Conservation (phyloP, 2,329 filamentous ascomycete species). For the Endocalyx cinctus region DNA sequence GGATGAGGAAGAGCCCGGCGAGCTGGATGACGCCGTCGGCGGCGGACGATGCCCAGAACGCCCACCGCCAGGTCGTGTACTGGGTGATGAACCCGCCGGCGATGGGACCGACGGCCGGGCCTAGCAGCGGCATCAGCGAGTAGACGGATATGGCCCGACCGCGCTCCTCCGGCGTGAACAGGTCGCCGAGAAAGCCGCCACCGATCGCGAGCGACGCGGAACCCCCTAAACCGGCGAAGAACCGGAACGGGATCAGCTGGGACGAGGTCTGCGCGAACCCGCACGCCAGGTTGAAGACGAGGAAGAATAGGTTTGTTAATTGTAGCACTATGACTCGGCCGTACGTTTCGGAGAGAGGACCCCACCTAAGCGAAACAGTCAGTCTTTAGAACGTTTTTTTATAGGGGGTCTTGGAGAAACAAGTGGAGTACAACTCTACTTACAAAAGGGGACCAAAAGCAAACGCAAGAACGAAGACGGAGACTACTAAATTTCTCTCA, state of each 20-base stretch:
- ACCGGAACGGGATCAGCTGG: conserved; percentile 54
- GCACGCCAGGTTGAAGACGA: conserved; percentile 56
- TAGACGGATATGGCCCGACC: conserved; percentile 61
- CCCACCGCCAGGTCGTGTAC: conserved; percentile 67
- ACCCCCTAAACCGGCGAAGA: conserved; percentile 54
- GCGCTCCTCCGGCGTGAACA: conserved; percentile 56
- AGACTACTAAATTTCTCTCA: conserved; percentile 37
- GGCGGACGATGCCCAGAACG: conserved; percentile 65
- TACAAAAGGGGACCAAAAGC: conserved; percentile 46
- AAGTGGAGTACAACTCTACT: too few relatives aligned
- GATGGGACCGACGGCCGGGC: conserved; percentile 62
- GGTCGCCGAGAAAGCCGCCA: conserved; percentile 29
- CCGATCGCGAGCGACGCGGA: conserved; percentile 45
- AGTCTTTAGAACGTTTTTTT: too few relatives aligned
- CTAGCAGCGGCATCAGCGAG: conserved; percentile 58
- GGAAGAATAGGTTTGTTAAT: conserved; percentile 42
- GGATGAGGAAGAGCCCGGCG: conserved; percentile 53
- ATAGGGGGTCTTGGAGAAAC: too few relatives aligned
- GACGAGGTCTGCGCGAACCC: conserved; percentile 47
- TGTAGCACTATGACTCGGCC: conserved; percentile 52
- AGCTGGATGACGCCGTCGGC: conserved; percentile 56
- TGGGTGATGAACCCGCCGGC: conserved; percentile 62
- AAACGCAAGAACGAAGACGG: conserved; percentile 51
- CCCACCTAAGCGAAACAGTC: conserved; percentile 26
- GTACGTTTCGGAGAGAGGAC: conserved; percentile 51